Evolutionary conservation across 2,329 filamentous ascomycete species (phyloP).

Genomic region (Trichoderma sp.): DNA sequence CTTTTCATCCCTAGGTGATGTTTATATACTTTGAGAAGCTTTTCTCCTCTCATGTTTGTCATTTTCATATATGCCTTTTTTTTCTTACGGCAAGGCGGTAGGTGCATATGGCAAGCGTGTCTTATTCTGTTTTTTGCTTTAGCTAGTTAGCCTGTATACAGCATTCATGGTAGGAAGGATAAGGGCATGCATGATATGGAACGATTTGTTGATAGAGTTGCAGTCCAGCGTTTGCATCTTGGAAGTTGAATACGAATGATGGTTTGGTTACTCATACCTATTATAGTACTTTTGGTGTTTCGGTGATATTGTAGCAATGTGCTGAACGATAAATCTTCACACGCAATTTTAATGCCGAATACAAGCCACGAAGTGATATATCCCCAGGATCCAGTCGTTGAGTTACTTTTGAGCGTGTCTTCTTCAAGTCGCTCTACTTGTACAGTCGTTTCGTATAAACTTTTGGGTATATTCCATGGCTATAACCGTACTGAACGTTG

Average conservation of each 20-base stretch:
- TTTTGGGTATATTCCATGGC: background rate
- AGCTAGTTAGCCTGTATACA: background rate
- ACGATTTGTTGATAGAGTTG: background rate
- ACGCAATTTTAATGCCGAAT: background rate
- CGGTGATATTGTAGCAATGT: background rate
- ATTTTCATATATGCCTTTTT: background rate
- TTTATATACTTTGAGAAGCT: background rate
- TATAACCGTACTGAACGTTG: too few species aligned
- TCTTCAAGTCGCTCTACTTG: too few species aligned
- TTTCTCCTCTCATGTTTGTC: background rate
- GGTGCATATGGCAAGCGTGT: background rate
- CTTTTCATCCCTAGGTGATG: background rate
- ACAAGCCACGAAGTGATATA: background rate
- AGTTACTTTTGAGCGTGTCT: background rate
- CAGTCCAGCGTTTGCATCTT: background rate
- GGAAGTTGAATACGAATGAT: background rate
- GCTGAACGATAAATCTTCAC: background rate
- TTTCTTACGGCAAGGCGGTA: background rate
- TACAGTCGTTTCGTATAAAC: too few species aligned
- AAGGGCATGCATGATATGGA: background rate
- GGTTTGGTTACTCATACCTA: background rate
- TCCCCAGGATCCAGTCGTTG: fast-evolving
- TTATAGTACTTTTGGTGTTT: background rate
- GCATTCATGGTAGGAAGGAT: background rate
- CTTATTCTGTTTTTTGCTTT: background rate